Base-by-base conservation (phyloP, 2,329 filamentous ascomycete species). In the Cladosporium colombiae region DNA sequence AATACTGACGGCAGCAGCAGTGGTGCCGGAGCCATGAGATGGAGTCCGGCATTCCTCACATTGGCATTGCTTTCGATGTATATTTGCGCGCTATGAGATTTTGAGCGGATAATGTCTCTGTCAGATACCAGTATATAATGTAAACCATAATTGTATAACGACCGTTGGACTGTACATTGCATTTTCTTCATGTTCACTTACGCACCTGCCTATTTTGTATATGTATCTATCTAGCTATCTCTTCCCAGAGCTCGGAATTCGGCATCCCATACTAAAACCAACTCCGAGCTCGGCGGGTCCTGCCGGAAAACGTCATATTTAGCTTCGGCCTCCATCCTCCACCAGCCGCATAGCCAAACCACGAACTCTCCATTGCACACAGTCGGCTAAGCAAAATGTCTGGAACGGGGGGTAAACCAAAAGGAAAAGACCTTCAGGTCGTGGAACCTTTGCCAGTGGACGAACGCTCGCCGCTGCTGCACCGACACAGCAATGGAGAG, bases 391-490 rank as follows among this genome's bases (percentile, higher is more conserved):
- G 23, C 29, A 62, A 37, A 18, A 62, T 62, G 60, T 27, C 60
- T 10, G 44, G 21, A 18, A 27, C 60, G 11, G 23, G 46, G 21
- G 27, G 49, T 31, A 55, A 29, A n/a, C 13, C 52, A 3, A 55
- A 55, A 21, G 21, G 18, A 5, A 55, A 46, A 63, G 25, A 31
- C 27, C 31, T 69, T 23, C 31, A 40, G 55, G 65, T 62, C 23
- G 44, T 69, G n/a, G 65, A 64, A 16, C 68, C 68, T 2, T 29
- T 49, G 29, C 68, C 68, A n/a, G 52, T 67, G 27, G 67, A 69
- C 63, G 68, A 69, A 60, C 61, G 66, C 13, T 70, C 71, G 29
- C 71, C 71, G n/a, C 64, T 72, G n/a, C 68, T 72, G 8, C 55
- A 50, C 46, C 29, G 59, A n/a, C 44, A 62, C 23, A 59, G 56